Evolutionary conservation across 305 asterid genomes (phyloP).

Genomic region (Fraxinus greggii): DNA sequence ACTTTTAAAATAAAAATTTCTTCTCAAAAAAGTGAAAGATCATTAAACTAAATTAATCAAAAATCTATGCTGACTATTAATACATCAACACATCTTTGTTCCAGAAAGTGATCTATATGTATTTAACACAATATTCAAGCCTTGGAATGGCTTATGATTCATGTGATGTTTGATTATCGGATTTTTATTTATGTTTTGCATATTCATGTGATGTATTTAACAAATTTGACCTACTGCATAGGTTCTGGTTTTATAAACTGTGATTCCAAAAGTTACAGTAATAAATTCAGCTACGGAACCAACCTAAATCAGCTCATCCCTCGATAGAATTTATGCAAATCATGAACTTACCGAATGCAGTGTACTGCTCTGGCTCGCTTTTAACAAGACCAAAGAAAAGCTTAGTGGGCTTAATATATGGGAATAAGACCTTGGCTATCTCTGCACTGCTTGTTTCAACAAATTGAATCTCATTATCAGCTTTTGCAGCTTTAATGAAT

Average conservation of each 20-base stretch:
- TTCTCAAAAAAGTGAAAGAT: neutral
- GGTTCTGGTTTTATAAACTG: neutral
- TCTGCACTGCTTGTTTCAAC: slow-evolving; percentile 68
- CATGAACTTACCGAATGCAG: slow-evolving; percentile 61
- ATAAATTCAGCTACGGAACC: neutral
- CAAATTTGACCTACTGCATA: neutral
- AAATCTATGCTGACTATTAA: neutral
- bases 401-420: slow-evolving; percentile 33
- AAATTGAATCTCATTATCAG: slow-evolving; percentile 81
- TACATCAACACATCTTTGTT: neutral
- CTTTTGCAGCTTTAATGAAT: slow-evolving; percentile 65
- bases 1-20: neutral
- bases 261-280: neutral
- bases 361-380: slow-evolving; percentile 73
- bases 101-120: neutral
- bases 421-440: slow-evolving; percentile 59
- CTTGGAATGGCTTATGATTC: neutral
- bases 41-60: neutral
- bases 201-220: neutral
- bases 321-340: neutral
- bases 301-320: neutral
- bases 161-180: neutral
- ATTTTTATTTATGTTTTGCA: neutral
- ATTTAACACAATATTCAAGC: neutral
- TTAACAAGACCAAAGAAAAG: slow-evolving; percentile 77